Evolutionary conservation across 768 basidiomycete species (phyloP).

Genomic region (Kwoniella heveanensis): DNA sequence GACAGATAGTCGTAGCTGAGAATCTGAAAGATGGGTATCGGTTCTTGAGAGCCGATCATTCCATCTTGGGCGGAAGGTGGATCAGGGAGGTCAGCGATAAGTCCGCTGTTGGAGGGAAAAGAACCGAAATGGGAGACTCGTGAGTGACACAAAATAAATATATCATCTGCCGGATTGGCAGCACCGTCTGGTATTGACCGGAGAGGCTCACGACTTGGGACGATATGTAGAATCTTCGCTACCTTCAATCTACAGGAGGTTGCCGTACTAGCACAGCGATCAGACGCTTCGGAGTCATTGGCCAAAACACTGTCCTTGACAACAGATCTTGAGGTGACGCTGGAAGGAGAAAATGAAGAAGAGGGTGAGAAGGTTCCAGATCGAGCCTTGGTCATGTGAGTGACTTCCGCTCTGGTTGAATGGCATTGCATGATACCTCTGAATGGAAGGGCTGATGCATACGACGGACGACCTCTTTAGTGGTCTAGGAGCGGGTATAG

Average conservation of each 20-base stretch:
- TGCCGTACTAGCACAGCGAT: slow-evolving; percentile 67
- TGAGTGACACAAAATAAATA: slow-evolving; percentile 31
- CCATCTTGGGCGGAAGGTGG: slow-evolving; percentile 75
- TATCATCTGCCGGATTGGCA: slow-evolving; percentile 54
- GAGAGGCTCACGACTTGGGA: too few species aligned
- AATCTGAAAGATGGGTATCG: slow-evolving; percentile 51
- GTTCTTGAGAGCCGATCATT: slow-evolving; percentile 63
- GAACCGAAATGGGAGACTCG: slow-evolving; percentile 62
- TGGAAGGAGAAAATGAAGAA: slow-evolving; percentile 61
- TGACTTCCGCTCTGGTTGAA: background rate
- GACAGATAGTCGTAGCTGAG: slow-evolving; percentile 81
- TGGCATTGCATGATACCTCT: background rate
- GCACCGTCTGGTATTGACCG: background rate
- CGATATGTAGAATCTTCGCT: slow-evolving; percentile 68
- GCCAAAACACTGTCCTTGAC: slow-evolving; percentile 55
- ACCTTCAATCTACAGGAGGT: slow-evolving; percentile 88
- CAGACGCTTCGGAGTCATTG: slow-evolving; percentile 39
- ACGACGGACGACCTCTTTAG: slow-evolving; percentile 58
- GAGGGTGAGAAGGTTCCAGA: slow-evolving; percentile 58
- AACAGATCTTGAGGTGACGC: slow-evolving; percentile 25
- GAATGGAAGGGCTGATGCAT: background rate
- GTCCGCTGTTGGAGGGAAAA: slow-evolving; percentile 51
- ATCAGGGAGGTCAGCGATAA: slow-evolving; percentile 57
- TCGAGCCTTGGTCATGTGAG: slow-evolving; percentile 29
- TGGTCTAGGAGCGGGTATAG: slow-evolving; percentile 83